Percentiles rank a stretch among this genome's conserved stretches.
Evolutionary conservation across 2,329 filamentous ascomycete species (phyloP).

Genomic region (Cytospora mali): DNA sequence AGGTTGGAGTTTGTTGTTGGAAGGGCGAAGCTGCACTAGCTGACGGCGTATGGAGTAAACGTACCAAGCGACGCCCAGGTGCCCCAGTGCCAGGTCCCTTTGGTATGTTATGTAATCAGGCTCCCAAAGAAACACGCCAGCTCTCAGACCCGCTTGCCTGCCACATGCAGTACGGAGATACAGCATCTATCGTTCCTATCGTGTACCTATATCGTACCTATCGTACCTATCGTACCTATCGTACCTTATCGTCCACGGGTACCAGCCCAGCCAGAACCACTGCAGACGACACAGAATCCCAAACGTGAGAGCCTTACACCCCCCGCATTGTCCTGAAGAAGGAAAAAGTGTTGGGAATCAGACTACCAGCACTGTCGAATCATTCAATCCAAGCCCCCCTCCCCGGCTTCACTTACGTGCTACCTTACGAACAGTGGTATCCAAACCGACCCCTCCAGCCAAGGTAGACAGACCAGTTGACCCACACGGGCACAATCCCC

Average conservation of each 20-base stretch:
- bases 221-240: not conserved
- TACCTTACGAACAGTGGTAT: too few species aligned
- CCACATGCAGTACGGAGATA: not conserved
- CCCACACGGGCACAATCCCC: not conserved
- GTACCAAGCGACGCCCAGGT: too few species aligned
- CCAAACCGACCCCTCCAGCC: not conserved
- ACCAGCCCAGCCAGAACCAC: not conserved
- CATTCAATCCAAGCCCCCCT: too few species aligned
- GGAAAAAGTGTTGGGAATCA: not conserved
- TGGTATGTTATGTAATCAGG: conserved; percentile 31
- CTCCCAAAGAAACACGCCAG: conserved; percentile 26
- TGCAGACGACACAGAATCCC: not conserved
- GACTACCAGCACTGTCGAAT: not conserved
- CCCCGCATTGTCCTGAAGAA: not conserved
- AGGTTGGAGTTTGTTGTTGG: conserved; percentile 1
- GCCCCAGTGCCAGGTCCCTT: too few species aligned
- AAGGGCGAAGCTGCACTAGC: conserved; percentile 19
- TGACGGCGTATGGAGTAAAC: conserved; percentile 7
- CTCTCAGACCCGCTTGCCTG: conserved; percentile 1
- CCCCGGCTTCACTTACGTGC: too few species aligned
- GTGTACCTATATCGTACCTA: not conserved
- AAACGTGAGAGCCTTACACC: not conserved
- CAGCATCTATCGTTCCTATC: not conserved
- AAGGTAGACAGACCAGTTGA: not conserved
- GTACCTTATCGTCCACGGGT: not conserved